Percentiles rank a stretch among this genome's conserved stretches.
These are phyloP conservation scores for Phytophthora meadii DNA, from an alignment of 352 stramenopile genomes.

Conservation along the genomic window DNA sequence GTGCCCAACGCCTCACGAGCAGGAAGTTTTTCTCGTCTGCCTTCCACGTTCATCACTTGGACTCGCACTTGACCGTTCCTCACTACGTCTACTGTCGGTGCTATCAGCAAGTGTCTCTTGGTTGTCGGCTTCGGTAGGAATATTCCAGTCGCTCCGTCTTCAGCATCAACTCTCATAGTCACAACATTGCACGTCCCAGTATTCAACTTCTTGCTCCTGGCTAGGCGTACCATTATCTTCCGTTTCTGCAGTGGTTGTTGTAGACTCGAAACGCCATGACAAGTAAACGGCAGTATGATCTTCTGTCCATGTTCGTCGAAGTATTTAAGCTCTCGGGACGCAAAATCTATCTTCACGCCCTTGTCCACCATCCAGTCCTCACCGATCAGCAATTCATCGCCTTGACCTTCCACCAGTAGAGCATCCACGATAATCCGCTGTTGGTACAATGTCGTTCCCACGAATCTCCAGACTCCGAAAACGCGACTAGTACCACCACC, in stretches of 20 bases:
- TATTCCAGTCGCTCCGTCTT: slow-evolving; percentile 5
- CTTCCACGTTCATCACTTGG: slow-evolving; percentile 22
- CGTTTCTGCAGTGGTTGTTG: not conserved
- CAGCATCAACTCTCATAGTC: slow-evolving; percentile 3
- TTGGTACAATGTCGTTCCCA: too few relatives aligned
- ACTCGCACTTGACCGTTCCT: not conserved
- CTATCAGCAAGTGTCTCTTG: slow-evolving; percentile 16
- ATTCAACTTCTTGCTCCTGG: slow-evolving; percentile 4
- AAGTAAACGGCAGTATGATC: not conserved
- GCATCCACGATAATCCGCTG: too few relatives aligned
- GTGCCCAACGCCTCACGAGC: not conserved
- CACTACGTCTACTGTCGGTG: slow-evolving; percentile 5
- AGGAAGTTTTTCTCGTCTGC: not conserved
- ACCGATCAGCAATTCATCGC: too few relatives aligned
- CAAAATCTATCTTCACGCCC: not conserved
- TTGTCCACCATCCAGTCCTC: too few relatives aligned
- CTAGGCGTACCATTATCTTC: not conserved
- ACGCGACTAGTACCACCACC: too few relatives aligned
- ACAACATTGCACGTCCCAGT: slow-evolving; percentile 8
- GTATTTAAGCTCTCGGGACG: not conserved
- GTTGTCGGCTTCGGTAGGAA: slow-evolving; percentile 1
- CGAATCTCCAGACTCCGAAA: too few relatives aligned
- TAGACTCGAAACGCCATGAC: not conserved
- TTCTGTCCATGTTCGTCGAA: not conserved
- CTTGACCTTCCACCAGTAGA: too few relatives aligned